Base-by-base conservation (phyloP, 768 basidiomycete genomes). In the Gymnopilus junonius region DNA sequence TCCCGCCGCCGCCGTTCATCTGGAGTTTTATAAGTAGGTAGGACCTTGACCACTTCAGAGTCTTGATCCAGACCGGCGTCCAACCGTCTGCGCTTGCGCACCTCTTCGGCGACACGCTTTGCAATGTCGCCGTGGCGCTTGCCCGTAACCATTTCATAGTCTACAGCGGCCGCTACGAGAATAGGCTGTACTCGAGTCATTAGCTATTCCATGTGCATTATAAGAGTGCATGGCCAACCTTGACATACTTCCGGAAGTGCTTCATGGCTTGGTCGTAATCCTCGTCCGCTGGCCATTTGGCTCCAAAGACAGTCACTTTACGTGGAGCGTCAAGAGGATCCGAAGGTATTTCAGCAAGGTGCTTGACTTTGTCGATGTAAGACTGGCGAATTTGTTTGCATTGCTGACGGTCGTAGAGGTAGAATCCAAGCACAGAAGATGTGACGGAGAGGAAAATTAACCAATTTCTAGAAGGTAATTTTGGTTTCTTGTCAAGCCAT, bases 191-290 rank as follows among this genome's bases (percentile, higher is more conserved):
- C 8, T 8, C 43, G 55, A 35, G 55, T 63, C 35, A 60, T 62
- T 15, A 58, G 45, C 70, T 14, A 58, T 43, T 34, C 40, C 65
- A 40, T 40, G 50, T 50, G 31, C 46, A 53, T 48, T 43, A 61
- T 21, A 65, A 70, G 66, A 57, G 67, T 59, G 40, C 58, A 57
- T 59, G 50, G n/a, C 87, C 66, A 66, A 97, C 97, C 91, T 97
- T 97, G 80, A 98, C 87, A 78, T 97, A 99, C 82, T 93, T 94
- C 75, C 93, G 91, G 81, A 99, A 99, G 81, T 94, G 94, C 78
- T 83, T 89, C 74, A 93, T 79, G 60, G 88, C 84, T 62, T 92
- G 85, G 73, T 95, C 89, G 65, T 89, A 88, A 73, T 98, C 95
- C 69, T 96, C 94, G 75, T 99, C 97, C 27, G 92, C 95, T 0